Base-by-base conservation (phyloP, 345 rosid species). In the Eucalyptus viminalis region DNA sequence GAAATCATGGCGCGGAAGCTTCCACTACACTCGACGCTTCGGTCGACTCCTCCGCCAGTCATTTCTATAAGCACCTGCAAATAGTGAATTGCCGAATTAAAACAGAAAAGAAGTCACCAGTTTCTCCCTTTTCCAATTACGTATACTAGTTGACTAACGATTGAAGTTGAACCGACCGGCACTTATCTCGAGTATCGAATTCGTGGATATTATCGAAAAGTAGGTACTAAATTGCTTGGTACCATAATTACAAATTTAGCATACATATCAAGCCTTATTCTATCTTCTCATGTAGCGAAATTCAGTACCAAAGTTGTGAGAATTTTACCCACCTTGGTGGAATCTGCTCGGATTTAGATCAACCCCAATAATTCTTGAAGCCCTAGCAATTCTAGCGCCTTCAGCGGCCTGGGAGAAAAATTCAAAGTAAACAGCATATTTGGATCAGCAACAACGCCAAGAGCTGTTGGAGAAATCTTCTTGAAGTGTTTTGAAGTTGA, bases 21-120 rank as follows among this genome's bases (percentile, higher is more conserved):
- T 91, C 94, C 93, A 3, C 91, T 93, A 51, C 95, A 92, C 87
- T 93, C 93, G 6, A 92, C 91, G 49, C 95, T 93, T 31, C 93
- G 88, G n/a, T 93, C 95, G 1, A 92, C 91, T 90, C 93, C 95
- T 80, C 94, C 95, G 47, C 85, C 89, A 1, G 92, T 92, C 93
- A 93, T 92, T 44, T 92, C 94, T 86, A 88, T 90, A 45, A 93
- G 92, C 89, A 91, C 94, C 94, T 91, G 22, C 16, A 34, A 11
- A 81, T 22, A 31, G 80, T 58, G 51, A 81, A 50, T 50, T 16
- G 54, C 54, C 1, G 4, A 51, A 51, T 51, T 51, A 51, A 0
- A 16, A 51, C 40, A 9, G 80, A 34, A 34, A 69, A 69, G 44
- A 34, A 67, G 19, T 65, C 76, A 7, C 76, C 76, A 14, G 72